These are phyloP conservation scores for Candida piceae DNA, from an alignment of 805 yeast species.

Conservation along the genomic window DNA sequence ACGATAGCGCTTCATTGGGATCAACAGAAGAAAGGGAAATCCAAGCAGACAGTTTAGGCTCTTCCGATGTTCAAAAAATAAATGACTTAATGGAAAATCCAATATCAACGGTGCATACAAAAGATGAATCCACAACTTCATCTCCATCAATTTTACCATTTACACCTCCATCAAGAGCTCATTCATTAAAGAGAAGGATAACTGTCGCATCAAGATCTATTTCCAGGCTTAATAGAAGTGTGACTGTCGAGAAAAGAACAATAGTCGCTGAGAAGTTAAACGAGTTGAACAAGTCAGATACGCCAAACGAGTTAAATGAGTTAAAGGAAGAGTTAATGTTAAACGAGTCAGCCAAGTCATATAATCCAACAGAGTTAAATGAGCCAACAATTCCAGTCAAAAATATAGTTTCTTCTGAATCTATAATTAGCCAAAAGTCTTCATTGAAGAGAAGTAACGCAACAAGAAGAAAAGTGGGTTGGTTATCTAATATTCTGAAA, in stretches of 20 bases:
- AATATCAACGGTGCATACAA: no score
- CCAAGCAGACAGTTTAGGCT: background rate
- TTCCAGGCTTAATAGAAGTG: no score
- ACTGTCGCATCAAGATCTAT: slow-evolving; percentile 11
- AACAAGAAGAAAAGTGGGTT: slow-evolving; percentile 26
- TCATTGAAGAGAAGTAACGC: slow-evolving; percentile 29
- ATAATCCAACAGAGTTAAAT: no score
- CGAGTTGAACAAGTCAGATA: background rate
- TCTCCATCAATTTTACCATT: no score
- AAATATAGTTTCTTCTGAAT: no score
- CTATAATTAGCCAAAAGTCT: no score
- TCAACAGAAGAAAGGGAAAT: background rate
- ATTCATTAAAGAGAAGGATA: slow-evolving; percentile 9
- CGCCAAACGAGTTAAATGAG: no score
- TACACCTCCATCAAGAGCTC: slow-evolving; percentile 4
- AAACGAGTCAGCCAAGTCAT: background rate
- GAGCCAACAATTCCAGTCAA: no score
- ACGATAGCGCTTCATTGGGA: slow-evolving; percentile 1
- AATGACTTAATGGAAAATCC: background rate
- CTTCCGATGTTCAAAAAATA: background rate
- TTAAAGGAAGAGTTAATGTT: background rate
- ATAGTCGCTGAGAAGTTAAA: no score
- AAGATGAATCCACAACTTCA: no score
- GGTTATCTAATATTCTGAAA: slow-evolving; percentile 19
- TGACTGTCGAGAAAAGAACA: no score